Conservation (phyloP, 2,329 filamentous ascomycete genomes). For the Pseudogymnoascus sp. region DNA sequence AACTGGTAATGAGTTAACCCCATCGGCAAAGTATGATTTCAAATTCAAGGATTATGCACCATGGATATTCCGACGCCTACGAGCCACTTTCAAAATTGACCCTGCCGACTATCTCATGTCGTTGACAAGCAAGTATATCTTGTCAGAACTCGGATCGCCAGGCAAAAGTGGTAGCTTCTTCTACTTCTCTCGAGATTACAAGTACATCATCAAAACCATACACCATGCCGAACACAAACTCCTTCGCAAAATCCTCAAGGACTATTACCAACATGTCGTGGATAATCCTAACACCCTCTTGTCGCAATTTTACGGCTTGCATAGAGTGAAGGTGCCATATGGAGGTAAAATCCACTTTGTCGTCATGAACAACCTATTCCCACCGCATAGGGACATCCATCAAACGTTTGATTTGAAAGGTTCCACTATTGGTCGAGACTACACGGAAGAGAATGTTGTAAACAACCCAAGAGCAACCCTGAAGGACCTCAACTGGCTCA, state of each 20-base stretch:
- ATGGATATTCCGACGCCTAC: slow-evolving; percentile 93
- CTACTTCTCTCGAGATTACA: slow-evolving; percentile 98
- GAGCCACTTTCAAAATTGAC: slow-evolving; percentile 80
- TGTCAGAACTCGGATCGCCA: slow-evolving; percentile 92
- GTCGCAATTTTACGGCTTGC: slow-evolving; percentile 94
- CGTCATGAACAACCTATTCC: slow-evolving; percentile 99
- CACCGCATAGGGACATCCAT: slow-evolving; percentile 94
- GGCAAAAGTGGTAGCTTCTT: slow-evolving; percentile 99
- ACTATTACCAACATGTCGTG: slow-evolving; percentile 89
- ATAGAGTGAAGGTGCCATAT: slow-evolving; percentile 96
- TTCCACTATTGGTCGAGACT: slow-evolving; percentile 87
- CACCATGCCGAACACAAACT: slow-evolving; percentile 92
- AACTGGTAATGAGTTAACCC: slow-evolving; percentile 92
- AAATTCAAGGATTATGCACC: slow-evolving; percentile 99
- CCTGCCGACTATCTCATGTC: slow-evolving; percentile 98
- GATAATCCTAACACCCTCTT: slow-evolving; percentile 94
- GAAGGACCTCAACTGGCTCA: slow-evolving; percentile 95
- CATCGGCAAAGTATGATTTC: slow-evolving; percentile 98
- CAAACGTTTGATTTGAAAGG: slow-evolving; percentile 95
- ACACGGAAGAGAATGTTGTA: slow-evolving; percentile 77
- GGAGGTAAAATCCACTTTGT: slow-evolving; percentile 98
- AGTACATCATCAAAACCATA: slow-evolving; percentile 99
- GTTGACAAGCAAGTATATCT: slow-evolving; percentile 94
- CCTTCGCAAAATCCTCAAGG: slow-evolving; percentile 70
- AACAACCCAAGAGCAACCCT: slow-evolving; percentile 86